These are phyloP conservation scores for Nicotiana knightiana DNA, from an alignment of 257 asterid species.

Conservation along the genomic window DNA sequence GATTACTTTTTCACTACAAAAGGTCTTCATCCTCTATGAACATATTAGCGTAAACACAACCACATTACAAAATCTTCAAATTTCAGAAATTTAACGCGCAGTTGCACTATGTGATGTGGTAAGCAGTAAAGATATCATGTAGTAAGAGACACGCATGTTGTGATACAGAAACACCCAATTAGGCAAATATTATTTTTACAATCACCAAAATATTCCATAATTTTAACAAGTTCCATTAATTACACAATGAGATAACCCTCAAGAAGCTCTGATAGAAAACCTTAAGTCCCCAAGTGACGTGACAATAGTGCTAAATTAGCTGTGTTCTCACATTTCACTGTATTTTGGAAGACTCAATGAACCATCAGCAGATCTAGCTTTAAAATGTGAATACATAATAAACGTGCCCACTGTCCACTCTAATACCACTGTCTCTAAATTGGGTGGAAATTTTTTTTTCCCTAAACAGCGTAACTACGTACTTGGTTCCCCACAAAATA, in stretches of 20 bases:
- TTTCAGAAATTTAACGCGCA: neutral
- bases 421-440: neutral
- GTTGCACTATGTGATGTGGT: neutral
- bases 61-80: neutral
- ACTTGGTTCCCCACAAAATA: neutral
- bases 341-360: neutral
- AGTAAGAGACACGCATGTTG: neutral
- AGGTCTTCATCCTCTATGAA: no score
- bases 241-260: neutral
- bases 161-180: neutral
- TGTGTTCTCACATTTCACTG: neutral
- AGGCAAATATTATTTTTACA: neutral
- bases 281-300: neutral
- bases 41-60: neutral
- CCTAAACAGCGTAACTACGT: neutral
- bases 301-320: neutral
- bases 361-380: neutral
- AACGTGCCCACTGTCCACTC: neutral
- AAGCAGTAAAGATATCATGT: neutral
- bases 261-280: neutral
- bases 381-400: neutral
- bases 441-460: neutral
- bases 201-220: neutral
- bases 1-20: no score
- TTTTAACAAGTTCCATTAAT: neutral